These are phyloP conservation scores for Vigna reflexopilosa DNA, from an alignment of 306 rosid species.

Conservation along the genomic window DNA sequence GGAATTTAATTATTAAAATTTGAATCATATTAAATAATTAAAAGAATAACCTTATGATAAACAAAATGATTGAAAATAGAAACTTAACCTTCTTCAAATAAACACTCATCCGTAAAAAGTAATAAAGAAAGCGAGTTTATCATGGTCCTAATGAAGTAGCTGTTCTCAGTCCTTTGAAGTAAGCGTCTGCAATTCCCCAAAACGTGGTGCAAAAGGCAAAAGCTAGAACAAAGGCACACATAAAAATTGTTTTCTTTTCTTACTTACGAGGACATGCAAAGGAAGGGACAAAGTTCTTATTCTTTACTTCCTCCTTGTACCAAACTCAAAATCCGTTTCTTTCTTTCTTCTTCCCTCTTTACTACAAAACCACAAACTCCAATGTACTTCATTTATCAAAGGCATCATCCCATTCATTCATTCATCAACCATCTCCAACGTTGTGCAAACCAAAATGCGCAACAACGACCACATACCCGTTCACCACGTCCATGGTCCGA, in stretches of 20 bases:
- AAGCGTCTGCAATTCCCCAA: background rate
- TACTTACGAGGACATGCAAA: conserved; percentile 24
- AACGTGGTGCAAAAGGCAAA: conserved; percentile 39
- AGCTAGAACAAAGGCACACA: background rate
- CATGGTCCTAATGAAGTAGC: background rate
- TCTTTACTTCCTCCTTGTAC: conserved; percentile 70
- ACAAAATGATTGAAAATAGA: too few relatives aligned
- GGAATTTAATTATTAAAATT: too few relatives aligned
- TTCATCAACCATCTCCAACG: background rate
- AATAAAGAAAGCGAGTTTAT: background rate
- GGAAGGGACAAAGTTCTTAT: conserved; percentile 50
- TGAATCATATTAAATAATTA: too few relatives aligned
- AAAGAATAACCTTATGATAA: too few relatives aligned
- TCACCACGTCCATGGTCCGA: conserved; percentile 35
- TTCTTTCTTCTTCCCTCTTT: background rate
- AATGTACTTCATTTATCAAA: conserved; percentile 5
- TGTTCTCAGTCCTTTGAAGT: background rate
- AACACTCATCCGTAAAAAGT: background rate
- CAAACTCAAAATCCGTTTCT: conserved; percentile 51
- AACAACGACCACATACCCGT: conserved; percentile 51
- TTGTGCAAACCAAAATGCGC: conserved; percentile 46
- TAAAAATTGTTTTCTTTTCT: conserved; percentile 10
- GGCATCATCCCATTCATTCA: conserved; percentile 35
- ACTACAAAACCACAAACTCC: conserved; percentile 38
- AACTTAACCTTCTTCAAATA: background rate